Conservation (phyloP, 2,329 filamentous ascomycete genomes). For the Aspergillus tamarii region DNA sequence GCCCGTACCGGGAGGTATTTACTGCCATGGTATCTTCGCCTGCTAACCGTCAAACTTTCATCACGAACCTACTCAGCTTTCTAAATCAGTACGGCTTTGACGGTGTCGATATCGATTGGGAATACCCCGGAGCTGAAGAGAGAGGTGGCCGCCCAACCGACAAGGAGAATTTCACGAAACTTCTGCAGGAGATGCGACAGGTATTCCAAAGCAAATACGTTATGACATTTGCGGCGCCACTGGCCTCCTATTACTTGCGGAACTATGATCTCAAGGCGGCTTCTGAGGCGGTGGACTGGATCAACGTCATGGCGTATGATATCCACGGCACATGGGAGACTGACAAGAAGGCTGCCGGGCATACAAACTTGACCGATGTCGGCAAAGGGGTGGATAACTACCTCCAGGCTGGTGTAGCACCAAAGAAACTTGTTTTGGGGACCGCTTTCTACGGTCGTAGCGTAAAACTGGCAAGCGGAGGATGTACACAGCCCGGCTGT, state of each 20-base stretch:
- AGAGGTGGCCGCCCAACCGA: not conserved
- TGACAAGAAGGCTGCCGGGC: not conserved
- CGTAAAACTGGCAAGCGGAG: not conserved
- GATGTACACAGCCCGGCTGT: not conserved
- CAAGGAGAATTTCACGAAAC: not conserved
- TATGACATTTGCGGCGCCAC: not conserved
- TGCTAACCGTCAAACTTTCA: not conserved
- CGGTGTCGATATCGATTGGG: not conserved
- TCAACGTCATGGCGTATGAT: not conserved
- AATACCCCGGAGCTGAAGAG: not conserved
- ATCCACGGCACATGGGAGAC: not conserved
- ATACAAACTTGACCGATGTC: not conserved
- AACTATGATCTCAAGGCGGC: not conserved
- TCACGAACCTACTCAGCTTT: not conserved
- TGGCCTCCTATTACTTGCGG: not conserved
- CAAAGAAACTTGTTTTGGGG: not conserved
- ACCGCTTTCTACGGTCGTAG: not conserved
- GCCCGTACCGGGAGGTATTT: not conserved
- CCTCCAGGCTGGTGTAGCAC: not conserved
- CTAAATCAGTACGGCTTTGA: not conserved
- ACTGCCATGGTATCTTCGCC: not conserved
- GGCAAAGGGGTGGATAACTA: not conserved
- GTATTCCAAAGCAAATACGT: not conserved
- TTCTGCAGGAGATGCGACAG: not conserved
- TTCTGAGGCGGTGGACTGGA: not conserved